Percentiles rank a stretch among this genome's conserved stretches.
Conservation (phyloP, 1,284 basidiomycete species). For the Vanrija sp. region DNA sequence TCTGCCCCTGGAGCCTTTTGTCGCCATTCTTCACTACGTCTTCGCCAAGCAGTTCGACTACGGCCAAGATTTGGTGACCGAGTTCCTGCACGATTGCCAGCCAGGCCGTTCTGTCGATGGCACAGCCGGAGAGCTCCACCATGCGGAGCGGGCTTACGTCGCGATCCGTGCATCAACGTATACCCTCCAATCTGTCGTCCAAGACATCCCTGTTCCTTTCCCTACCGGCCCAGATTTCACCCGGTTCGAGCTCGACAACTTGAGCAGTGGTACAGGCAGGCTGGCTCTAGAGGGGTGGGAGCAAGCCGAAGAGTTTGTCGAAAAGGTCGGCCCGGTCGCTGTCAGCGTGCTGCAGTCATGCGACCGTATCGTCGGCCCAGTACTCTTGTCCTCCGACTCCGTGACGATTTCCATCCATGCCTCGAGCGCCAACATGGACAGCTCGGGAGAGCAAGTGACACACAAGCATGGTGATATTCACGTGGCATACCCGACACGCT, state of each 20-base stretch:
- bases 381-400: constrained; percentile 81
- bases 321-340: constrained; percentile 62
- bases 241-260: constrained; percentile 44
- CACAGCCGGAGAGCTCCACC: constrained; percentile 50
- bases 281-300: constrained; percentile 56
- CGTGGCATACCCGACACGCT: constrained; percentile 65
- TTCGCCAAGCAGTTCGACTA: constrained; percentile 82
- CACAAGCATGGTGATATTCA: constrained; percentile 63
- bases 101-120: constrained; percentile 46
- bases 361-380: constrained; percentile 64
- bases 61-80: constrained; percentile 74
- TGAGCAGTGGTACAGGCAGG: too few species aligned
- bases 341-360: constrained; percentile 63
- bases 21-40: constrained; percentile 75
- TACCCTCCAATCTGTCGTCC: constrained; percentile 67
- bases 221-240: constrained; percentile 71
- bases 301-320: constrained; percentile 72
- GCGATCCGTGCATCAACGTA: constrained; percentile 73
- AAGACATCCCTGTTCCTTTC: constrained; percentile 69
- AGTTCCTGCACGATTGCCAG: constrained; percentile 66
- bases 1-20: constrained; percentile 70
- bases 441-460: constrained; percentile 30
- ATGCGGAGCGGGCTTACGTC: constrained; percentile 69
- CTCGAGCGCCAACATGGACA: constrained; percentile 52
- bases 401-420: constrained; percentile 62